Evolutionary conservation across 2,329 filamentous ascomycete species (phyloP), one percentile per base, ranked within the genome.

Genomic region (Colletotrichum graminicola): DNA sequence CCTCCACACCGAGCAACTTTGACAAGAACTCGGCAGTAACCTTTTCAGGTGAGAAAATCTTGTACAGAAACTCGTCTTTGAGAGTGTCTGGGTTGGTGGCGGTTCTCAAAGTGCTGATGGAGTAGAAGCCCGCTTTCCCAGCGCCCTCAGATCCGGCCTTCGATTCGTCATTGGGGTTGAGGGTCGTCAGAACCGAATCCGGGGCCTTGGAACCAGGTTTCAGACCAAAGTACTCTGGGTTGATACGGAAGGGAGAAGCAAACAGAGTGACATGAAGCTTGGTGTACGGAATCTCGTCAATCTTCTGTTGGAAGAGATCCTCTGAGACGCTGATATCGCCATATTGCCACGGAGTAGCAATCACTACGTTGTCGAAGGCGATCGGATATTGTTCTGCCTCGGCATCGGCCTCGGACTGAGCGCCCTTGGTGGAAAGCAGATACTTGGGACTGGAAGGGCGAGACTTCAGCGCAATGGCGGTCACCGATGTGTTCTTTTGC

Each of bases 221-320:
- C 1, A 97, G 85, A 67, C 89, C 89, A 84, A 98, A 98, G 78
- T 90, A 94, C 3, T 80, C 80, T 0, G 92, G 87, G 26, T 89
- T 91, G n/a, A 97, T 87, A n/a, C 83, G 86, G 75, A 91, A 89
- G 0, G 93, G 90, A 0, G 94, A 93, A 0, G 95, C 87, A 77
- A 99, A 95, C 0, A 98, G 88, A 0, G 95, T 98, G 63, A 98
- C 95, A 77, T 98, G 92, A 0, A 98, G 87, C 59, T 89, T 88
- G 3, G 94, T 93, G 79, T 98, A 99, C 0, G 94, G 93, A n/a
- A 98, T 91, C 56, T 88, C 80, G 74, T 96, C 92, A 1, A 97
- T 94, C 5, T 83, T 80, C 41, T 87, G 84, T 65, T 93, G 92
- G 21, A 95, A 88, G 32, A 97, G 88, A 34, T 86, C 84, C 45